Evolutionary conservation across 2,329 filamentous ascomycete species (phyloP).

Genomic region (Fusarium irregulare): DNA sequence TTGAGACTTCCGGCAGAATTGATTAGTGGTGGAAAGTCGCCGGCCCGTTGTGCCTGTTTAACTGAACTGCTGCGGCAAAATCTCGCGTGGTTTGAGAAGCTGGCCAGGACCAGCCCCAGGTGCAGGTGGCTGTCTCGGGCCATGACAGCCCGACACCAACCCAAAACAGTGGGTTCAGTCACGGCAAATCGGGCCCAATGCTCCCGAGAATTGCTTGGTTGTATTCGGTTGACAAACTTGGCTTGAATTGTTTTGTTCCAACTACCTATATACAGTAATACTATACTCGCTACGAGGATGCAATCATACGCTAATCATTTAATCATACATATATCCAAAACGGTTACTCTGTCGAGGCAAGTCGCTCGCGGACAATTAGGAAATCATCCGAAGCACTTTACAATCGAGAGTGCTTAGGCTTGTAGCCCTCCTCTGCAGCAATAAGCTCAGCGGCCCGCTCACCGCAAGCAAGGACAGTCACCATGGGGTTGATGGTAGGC

Average conservation of each 20-base stretch:
- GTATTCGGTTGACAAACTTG: background rate
- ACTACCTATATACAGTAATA: slow-evolving; percentile 16
- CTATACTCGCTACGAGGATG: slow-evolving; percentile 22
- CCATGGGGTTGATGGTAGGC: slow-evolving; percentile 88
- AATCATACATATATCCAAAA: slow-evolving; percentile 33
- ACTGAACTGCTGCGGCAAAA: slow-evolving; percentile 17
- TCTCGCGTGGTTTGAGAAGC: slow-evolving; percentile 6
- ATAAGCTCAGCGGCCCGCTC: slow-evolving; percentile 89
- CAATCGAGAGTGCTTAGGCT: slow-evolving; percentile 49
- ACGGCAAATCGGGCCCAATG: slow-evolving; percentile 25
- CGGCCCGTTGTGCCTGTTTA: slow-evolving; percentile 30
- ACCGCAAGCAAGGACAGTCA: slow-evolving; percentile 85
- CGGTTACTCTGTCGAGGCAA: slow-evolving; percentile 12
- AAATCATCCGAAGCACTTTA: slow-evolving; percentile 32
- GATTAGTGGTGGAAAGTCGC: slow-evolving; percentile 10
- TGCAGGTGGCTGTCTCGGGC: slow-evolving; percentile 9
- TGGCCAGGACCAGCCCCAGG: background rate
- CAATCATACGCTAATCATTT: slow-evolving; percentile 37
- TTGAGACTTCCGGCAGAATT: background rate
- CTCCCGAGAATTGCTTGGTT: slow-evolving; percentile 12
- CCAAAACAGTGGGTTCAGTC: background rate
- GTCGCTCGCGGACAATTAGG: slow-evolving; percentile 5
- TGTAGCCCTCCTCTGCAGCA: slow-evolving; percentile 70
- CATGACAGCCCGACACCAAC: slow-evolving; percentile 6
- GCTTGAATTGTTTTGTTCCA: slow-evolving; percentile 17